Evolutionary conservation across 257 asterid genomes (phyloP).

Genomic region (Penstemon barbatus): DNA sequence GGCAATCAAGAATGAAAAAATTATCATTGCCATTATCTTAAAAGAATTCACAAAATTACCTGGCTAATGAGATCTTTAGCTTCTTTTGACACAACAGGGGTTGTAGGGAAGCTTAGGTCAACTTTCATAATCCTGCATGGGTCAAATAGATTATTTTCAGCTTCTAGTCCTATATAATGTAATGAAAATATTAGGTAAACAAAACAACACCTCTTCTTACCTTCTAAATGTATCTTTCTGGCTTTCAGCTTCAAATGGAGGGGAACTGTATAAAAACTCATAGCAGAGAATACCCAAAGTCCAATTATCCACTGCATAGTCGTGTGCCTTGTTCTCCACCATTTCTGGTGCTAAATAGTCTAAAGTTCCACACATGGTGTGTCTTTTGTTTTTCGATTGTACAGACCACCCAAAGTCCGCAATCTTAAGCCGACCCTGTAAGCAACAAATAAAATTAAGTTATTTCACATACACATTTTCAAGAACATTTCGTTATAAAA

Average conservation of each 20-base stretch:
- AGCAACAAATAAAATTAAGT: conserved; percentile 16
- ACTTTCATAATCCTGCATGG: no score
- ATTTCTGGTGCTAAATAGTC: conserved; percentile 99
- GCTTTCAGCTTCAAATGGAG: conserved; percentile 68
- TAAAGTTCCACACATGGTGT: conserved; percentile 96
- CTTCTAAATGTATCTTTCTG: conserved; percentile 64
- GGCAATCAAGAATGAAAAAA: no score
- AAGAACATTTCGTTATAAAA: no score
- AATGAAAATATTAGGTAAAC: no score
- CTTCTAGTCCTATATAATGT: no score
- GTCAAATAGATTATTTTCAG: no score
- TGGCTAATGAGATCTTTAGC: no score
- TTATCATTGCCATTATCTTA: no score
- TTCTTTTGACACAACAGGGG: no score
- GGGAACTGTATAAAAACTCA: conserved; percentile 60
- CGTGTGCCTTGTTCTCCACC: conserved; percentile 90
- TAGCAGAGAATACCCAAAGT: conserved; percentile 75
- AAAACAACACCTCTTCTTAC: conserved; percentile 30
- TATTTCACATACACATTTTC: no score
- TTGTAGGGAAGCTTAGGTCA: no score
- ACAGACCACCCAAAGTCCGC: conserved; percentile 99
- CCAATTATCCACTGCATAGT: conserved; percentile 77
- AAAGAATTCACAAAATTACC: no score
- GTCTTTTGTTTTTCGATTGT: conserved; percentile 83
- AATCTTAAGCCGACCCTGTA: conserved; percentile 90